These are phyloP conservation scores for Yamadazyma scolyti DNA, from an alignment of 805 yeast genomes.

Conservation along the genomic window DNA sequence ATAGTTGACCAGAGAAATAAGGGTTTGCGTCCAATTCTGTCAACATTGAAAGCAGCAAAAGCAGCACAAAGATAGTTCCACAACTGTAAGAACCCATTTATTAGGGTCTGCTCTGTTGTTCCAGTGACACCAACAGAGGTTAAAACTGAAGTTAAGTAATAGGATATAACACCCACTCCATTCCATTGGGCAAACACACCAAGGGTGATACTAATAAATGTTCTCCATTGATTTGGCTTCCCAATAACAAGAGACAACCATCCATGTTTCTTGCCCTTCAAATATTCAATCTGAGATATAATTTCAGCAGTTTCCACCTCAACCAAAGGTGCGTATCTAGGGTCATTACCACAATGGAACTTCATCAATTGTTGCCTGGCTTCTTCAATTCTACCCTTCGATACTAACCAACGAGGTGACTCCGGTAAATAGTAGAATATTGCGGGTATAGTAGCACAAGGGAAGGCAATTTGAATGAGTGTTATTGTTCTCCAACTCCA, in stretches of 20 bases:
- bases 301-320: constrained; percentile 39
- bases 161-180: constrained; percentile 46
- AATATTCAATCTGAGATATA: constrained; percentile 36
- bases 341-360: constrained; percentile 29
- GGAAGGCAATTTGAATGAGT: constrained; percentile 45
- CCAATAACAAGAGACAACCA: constrained; percentile 38
- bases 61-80: constrained; percentile 16
- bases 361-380: constrained; percentile 19
- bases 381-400: constrained; percentile 23
- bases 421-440: too few species aligned
- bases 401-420: constrained; percentile 44
- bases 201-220: constrained; percentile 18
- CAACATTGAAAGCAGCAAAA: constrained; percentile 16
- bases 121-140: constrained; percentile 14
- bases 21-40: constrained; percentile 24
- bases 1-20: constrained; percentile 22
- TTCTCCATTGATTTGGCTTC: constrained; percentile 39
- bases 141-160: constrained; percentile 13
- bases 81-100: constrained; percentile 12
- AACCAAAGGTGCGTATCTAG: constrained; percentile 3
- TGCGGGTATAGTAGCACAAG: too few species aligned
- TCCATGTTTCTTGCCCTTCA: constrained; percentile 27
- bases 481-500: constrained; percentile 49
- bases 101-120: constrained; percentile 10
- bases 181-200: constrained; percentile 41